Evolutionary conservation across 345 rosid genomes (phyloP).

Genomic region (Salix arbutifolia): DNA sequence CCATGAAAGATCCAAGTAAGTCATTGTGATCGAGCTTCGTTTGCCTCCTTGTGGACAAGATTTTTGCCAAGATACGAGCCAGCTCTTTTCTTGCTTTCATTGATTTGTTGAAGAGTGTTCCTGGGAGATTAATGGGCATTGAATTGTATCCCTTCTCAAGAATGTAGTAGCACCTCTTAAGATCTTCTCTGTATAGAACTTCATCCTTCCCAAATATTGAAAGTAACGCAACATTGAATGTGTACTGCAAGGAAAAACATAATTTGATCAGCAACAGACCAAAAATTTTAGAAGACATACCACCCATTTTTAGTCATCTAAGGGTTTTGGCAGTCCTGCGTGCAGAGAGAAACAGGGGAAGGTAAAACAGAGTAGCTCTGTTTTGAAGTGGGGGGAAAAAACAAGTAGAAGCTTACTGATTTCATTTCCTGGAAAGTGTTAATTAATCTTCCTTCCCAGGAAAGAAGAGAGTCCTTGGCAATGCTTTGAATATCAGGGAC

Average conservation of each 20-base stretch:
- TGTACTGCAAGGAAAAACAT: constrained; percentile 41
- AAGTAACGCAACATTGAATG: constrained; percentile 74
- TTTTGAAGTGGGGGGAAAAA: constrained; percentile 2
- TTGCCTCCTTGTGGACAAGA: constrained; percentile 50
- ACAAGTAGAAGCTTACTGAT: constrained; percentile 37
- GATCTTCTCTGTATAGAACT: constrained; percentile 61
- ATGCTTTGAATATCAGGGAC: constrained; percentile 54
- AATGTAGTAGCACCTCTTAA: constrained; percentile 77
- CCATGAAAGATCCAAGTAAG: constrained; percentile 79
- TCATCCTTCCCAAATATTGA: constrained; percentile 80
- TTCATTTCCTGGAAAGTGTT: constrained; percentile 82
- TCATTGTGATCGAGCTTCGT: constrained; percentile 42
- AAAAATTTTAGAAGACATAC: too few species aligned
- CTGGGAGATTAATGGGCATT: constrained; percentile 90
- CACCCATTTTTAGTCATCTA: neutral
- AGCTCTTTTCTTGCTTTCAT: constrained; percentile 88
- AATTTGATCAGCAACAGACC: neutral
- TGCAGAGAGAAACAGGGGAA: constrained; percentile 23
- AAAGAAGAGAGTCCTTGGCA: constrained; percentile 38
- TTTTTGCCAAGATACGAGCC: constrained; percentile 59
- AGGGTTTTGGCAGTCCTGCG: neutral
- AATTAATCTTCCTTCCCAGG: constrained; percentile 45
- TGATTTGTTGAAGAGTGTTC: constrained; percentile 80
- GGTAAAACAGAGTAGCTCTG: constrained; percentile 9
- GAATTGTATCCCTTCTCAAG: constrained; percentile 95